Conservation (phyloP, 2,329 filamentous ascomycete genomes). For the Alternaria tenuissima region DNA sequence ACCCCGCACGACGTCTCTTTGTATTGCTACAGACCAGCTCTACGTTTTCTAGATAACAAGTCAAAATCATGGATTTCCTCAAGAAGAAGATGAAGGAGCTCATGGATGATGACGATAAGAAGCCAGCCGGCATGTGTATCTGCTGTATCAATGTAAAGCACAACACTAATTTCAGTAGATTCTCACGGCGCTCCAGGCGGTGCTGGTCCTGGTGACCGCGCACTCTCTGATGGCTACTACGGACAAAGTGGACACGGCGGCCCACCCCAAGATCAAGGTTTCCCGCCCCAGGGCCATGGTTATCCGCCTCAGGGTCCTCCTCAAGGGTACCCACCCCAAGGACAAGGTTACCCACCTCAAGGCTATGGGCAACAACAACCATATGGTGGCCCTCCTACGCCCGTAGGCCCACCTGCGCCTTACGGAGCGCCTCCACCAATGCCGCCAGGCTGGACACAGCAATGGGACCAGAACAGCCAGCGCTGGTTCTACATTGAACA, state of each 20-base stretch:
- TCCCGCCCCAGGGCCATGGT: constrained; percentile 25
- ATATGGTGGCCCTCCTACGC: constrained; percentile 36
- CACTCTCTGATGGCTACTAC: constrained; percentile 32
- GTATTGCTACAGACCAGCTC: background rate
- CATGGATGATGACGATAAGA: constrained; percentile 50
- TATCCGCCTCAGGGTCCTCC: constrained; percentile 27
- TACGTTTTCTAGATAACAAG: background rate
- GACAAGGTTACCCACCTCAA: constrained; percentile 30
- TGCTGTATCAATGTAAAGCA: background rate
- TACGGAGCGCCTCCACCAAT: constrained; percentile 62
- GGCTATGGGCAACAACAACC: constrained; percentile 39
- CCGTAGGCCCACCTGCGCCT: constrained; percentile 41
- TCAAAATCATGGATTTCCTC: constrained; percentile 54
- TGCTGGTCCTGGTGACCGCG: constrained; percentile 32
- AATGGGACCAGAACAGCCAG: constrained; percentile 68
- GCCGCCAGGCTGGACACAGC: constrained; percentile 65
- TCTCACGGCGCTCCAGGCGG: constrained; percentile 24
- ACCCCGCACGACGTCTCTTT: background rate
- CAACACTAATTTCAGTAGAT: constrained; percentile 8
- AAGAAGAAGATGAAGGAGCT: constrained; percentile 58
- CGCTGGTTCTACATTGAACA: constrained; percentile 73
- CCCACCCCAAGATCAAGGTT: constrained; percentile 9
- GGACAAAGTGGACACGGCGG: constrained; percentile 22
- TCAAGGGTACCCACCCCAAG: constrained; percentile 34
- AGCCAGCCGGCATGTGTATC: constrained; percentile 36